Base-by-base conservation (phyloP, 768 basidiomycete species). In the Boletus edulis region DNA sequence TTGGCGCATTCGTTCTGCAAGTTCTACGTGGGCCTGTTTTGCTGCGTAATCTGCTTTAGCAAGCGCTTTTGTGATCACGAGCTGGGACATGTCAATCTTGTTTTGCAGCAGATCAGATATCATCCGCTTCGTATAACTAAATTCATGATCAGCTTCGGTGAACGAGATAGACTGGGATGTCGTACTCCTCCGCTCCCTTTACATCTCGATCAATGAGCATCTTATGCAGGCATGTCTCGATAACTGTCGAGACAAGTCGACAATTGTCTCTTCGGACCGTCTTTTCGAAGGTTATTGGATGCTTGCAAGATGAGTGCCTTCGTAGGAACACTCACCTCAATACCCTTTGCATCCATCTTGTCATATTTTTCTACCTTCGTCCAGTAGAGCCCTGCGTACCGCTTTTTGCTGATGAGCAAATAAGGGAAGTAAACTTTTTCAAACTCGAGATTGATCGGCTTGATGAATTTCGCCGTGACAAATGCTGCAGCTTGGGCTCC, bases 291-390 rank as follows among this genome's bases (percentile, higher is more conserved):
- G 12, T 51, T 3, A 18, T 55, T 27, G 22, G 3, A 22, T 3
- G 0, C 29, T 17, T 3, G 7, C 24, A 12, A 20, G 10, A 42
- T 4, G 2, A 1, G n/a, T 24, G 1, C 12, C n/a, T 51, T 27
- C 34, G 10, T 20, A 32, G 9, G 12, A 11, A 35, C 32, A 64
- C 82, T 3, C 51, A 94, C 95, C 83, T 99, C 97, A 54, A 99
- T 98, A 66, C 97, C 97, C 75, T 99, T 99, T 2, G 96, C 89
- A 63, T 99, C 97, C 97, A 98, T 98, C 75, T 98, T 98, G 72
- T 99, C 97, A 62, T 91, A 96, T 67, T 94, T 97, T 40, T 98
- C 95, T 13, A 87, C 76, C 59, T 84, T 86, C 2, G 97, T 98
- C 97, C 97, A 99, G 68, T 99, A 98, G 54, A 98, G 74, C 7